Conservation (phyloP, 176 grass and related monocot species). For the Ampelocalamus luodianensis region DNA sequence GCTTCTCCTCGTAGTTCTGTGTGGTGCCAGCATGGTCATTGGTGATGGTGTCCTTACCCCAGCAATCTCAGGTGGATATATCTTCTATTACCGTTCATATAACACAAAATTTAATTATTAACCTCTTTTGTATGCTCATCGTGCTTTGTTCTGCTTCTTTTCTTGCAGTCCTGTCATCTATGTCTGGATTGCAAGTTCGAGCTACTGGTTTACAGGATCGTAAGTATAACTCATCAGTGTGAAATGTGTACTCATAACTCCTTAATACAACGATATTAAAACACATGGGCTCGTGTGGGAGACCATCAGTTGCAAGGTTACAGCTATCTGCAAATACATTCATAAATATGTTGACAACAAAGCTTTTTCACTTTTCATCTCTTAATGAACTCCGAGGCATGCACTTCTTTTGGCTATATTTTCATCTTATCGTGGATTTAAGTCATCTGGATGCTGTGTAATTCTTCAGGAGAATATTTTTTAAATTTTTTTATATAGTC, state of each 20-base stretch:
- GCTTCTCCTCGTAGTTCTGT: slow-evolving; percentile 84
- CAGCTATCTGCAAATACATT: not conserved
- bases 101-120: slow-evolving; percentile 14
- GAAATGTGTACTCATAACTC: slow-evolving; percentile 31
- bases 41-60: slow-evolving; percentile 96
- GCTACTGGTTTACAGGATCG: slow-evolving; percentile 64
- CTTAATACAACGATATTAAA: slow-evolving; percentile 11
- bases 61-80: slow-evolving; percentile 82
- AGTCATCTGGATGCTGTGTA: slow-evolving; percentile 11
- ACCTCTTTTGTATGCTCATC: slow-evolving; percentile 33
- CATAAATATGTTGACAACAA: not conserved
- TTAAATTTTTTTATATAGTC: slow-evolving; percentile 3
- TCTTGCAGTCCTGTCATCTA: slow-evolving; percentile 85
- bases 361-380: slow-evolving; percentile 4
- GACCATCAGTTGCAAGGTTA: not conserved
- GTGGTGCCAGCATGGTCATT: slow-evolving; percentile 93
- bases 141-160: slow-evolving; percentile 42
- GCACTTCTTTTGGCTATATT: not conserved
- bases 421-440: not conserved
- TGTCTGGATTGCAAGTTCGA: slow-evolving; percentile 90
- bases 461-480: slow-evolving; percentile 11
- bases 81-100: slow-evolving; percentile 15
- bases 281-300: not conserved
- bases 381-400: slow-evolving; percentile 27
- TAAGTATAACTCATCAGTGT: slow-evolving; percentile 49